Percentiles rank a stretch among this genome's conserved stretches.
Conservation (phyloP, 768 basidiomycete genomes). For the Brasilioporus rufonigricans region DNA sequence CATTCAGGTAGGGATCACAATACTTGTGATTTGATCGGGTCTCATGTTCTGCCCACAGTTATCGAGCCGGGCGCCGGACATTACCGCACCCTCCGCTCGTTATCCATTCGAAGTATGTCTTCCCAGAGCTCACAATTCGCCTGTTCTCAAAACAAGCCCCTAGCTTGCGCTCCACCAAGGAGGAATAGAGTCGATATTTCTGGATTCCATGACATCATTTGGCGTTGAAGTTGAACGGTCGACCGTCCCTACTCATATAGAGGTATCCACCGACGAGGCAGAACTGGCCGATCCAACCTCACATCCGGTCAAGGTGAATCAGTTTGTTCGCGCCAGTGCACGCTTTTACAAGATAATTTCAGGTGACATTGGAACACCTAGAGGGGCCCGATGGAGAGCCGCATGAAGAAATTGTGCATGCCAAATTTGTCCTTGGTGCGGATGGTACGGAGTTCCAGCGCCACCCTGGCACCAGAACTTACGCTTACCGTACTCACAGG, state of each 20-base stretch:
- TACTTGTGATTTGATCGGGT: background rate
- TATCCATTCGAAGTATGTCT: conserved; percentile 64
- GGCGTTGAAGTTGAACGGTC: conserved; percentile 31
- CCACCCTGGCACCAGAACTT: background rate
- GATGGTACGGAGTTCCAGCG: conserved; percentile 48
- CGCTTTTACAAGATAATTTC: background rate
- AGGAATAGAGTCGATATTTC: background rate
- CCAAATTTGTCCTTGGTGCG: conserved; percentile 74
- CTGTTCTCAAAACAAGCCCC: background rate
- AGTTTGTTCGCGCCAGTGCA: background rate
- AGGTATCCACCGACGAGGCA: conserved; percentile 26
- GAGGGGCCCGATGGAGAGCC: conserved; percentile 31
- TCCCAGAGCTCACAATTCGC: background rate
- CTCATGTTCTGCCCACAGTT: conserved; percentile 38
- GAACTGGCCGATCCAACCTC: conserved; percentile 22
- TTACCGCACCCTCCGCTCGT: conserved; percentile 58
- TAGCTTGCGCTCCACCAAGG: conserved; percentile 37
- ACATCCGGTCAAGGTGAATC: conserved; percentile 21
- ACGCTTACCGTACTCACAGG: conserved; percentile 38
- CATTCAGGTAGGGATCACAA: conserved; percentile 45
- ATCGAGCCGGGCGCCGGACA: conserved; percentile 58
- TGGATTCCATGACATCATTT: background rate
- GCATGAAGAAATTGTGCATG: conserved; percentile 55
- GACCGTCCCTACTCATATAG: conserved; percentile 27
- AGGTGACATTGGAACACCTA: conserved; percentile 23